Evolutionary conservation across 352 stramenopile species (phyloP).

Genomic region (Stephanocyclus meneghinianus): DNA sequence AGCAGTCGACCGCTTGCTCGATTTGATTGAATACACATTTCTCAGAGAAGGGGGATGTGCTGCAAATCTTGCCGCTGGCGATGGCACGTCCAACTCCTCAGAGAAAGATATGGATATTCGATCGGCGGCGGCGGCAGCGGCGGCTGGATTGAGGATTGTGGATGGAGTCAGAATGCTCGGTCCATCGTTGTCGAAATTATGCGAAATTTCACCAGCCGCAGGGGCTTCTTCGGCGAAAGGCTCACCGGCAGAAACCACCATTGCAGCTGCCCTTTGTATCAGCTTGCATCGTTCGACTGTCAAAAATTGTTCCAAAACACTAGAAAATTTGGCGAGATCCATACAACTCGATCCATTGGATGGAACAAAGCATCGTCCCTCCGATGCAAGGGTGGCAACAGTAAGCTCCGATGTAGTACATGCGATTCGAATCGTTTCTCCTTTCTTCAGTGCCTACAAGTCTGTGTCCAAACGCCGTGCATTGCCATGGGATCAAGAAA

Average conservation of each 20-base stretch:
- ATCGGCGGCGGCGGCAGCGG: slow-evolving; percentile 62
- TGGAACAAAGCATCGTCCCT: slow-evolving; percentile 57
- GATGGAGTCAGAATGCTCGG: slow-evolving; percentile 81
- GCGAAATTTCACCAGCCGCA: slow-evolving; percentile 51
- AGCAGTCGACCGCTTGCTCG: slow-evolving; percentile 75
- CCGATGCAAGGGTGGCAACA: slow-evolving; percentile 66
- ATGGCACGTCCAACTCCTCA: not conserved
- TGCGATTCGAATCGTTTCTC: slow-evolving; percentile 71
- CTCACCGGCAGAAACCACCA: slow-evolving; percentile 23
- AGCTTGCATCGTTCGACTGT: slow-evolving; percentile 80
- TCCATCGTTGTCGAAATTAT: slow-evolving; percentile 76
- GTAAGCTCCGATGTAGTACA: slow-evolving; percentile 77
- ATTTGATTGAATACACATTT: slow-evolving; percentile 83
- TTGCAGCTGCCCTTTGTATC: slow-evolving; percentile 76
- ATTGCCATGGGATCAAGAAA: slow-evolving; percentile 77
- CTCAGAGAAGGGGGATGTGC: slow-evolving; percentile 70
- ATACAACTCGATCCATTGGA: slow-evolving; percentile 79
- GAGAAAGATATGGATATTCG: slow-evolving; percentile 51
- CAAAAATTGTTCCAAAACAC: slow-evolving; percentile 76
- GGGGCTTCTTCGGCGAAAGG: not conserved
- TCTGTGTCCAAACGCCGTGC: slow-evolving; percentile 65
- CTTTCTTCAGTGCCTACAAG: slow-evolving; percentile 81
- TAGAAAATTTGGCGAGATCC: slow-evolving; percentile 80
- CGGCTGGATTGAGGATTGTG: slow-evolving; percentile 73
- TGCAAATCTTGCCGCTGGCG: slow-evolving; percentile 28